Percentiles rank a stretch among this genome's conserved stretches.
Evolutionary conservation across 176 grass and related monocot genomes (phyloP).

Genomic region (Cenchrus americanus): DNA sequence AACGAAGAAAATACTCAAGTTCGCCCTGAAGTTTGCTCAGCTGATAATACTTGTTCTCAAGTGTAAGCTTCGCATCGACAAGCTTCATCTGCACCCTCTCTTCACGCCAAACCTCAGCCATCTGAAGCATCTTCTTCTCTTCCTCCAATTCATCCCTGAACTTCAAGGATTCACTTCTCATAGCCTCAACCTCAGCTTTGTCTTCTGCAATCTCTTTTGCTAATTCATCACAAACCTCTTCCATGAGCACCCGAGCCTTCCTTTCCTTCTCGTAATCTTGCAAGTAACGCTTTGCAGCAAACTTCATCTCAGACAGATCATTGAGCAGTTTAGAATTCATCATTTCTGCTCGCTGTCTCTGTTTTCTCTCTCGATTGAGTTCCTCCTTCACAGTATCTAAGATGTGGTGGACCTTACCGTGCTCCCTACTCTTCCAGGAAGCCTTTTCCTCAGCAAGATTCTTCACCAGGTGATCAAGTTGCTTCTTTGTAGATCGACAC

Average conservation of each 20-base stretch:
- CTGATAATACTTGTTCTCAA: conserved; percentile 69
- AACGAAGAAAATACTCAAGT: conserved; percentile 50
- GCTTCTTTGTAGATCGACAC: conserved; percentile 58
- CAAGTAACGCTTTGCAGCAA: conserved; percentile 48
- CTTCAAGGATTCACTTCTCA: conserved; percentile 61
- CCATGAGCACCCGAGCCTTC: conserved; percentile 65
- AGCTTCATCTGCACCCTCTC: conserved; percentile 84
- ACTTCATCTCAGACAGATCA: conserved; percentile 66
- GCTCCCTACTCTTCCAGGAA: conserved; percentile 63
- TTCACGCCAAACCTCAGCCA: conserved; percentile 82
- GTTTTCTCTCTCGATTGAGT: conserved; percentile 61
- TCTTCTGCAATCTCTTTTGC: conserved; percentile 78
- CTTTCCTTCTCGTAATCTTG: conserved; percentile 78
- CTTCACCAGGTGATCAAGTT: conserved; percentile 57
- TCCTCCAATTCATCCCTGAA: conserved; percentile 70
- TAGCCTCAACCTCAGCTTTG: conserved; percentile 64
- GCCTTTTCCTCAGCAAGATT: conserved; percentile 65
- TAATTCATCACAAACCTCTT: conserved; percentile 81
- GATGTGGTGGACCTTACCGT: conserved; percentile 62
- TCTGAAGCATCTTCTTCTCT: conserved; percentile 78
- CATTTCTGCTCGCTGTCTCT: conserved; percentile 53
- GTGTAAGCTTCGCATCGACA: conserved; percentile 70
- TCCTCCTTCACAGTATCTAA: conserved; percentile 69
- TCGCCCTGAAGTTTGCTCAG: conserved; percentile 49
- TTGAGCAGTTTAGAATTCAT: conserved; percentile 65